Evolutionary conservation across 129 eudicot species (phyloP), one percentile per base, ranked within the genome.

Genomic region (Gnaphalium uliginosum): DNA sequence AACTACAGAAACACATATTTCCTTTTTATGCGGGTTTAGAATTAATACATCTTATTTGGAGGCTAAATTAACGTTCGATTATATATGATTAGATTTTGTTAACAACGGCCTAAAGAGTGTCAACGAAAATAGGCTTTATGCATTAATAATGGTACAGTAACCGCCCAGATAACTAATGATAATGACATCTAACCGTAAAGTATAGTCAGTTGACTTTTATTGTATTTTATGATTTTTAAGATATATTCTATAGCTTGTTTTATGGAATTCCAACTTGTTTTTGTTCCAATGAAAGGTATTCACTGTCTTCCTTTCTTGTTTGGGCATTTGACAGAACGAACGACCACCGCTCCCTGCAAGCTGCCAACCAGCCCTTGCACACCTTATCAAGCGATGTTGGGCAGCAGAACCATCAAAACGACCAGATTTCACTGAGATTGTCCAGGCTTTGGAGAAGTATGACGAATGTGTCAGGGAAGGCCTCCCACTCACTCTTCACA

Each of bases 381-480:
- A 94, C 71, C 97, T 94, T 0, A 94, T 94, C 75, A 91, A 89
- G 81, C 82, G 93, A 4, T 94, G 99, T 27, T 94, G 97, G 99
- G 85, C 96, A 0, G 96, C 90, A 3, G 90, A 91, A 73, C 89
- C 99, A 0, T 87, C 96, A 2, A 95, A 95, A 69, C 88, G 99
- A 15, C 99, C 99, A 9, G 99, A 95, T 74, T 95, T 95, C 81
- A 91, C 83, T 7, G 86, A 91, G 74, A 95, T 91, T 18, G 99
- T 91, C 10, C 80, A 86, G 11, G 89, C 97, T 10, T 70, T 95
- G 69, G 92, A 95, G 76, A 89, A 89, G 73, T 91, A 91, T 69
- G 99, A 95, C 11, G 96, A 89, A 61, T 95, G 94, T 65, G 93
- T 89, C 15, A 95, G 89, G 82, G 97, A 95, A 65, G 99, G 99